Base-by-base conservation (phyloP, 129 eudicot genomes). In the Flaveria brownii region DNA sequence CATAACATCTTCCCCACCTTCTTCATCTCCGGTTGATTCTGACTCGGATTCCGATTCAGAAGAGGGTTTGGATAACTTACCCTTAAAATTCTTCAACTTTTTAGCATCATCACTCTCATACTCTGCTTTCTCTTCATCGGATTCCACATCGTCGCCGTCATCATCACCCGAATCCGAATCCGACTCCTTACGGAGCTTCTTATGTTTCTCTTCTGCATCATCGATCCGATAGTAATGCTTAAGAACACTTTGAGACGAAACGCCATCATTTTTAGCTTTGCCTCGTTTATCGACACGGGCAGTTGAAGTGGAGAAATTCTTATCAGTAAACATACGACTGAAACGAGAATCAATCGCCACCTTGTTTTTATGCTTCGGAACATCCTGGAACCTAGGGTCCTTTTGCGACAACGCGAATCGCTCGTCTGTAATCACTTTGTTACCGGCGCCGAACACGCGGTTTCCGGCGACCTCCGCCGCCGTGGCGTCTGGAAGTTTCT, bases 311-410 rank as follows among this genome's bases (percentile, higher is more conserved):
- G 89, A 65, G 72, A 93, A 93, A 14, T 76, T 78, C 42, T 84
- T 82, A 67, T 93, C 97, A 4, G 89, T 93, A 45, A 88, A 93
- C 83, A 88, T 75, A 52, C 85, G 91, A 59, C 65, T 62, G 63
- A 93, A 93, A 10, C 98, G 89, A 23, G 96, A 88, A 78, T 93
- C 98, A 54, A 93, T 84, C 15, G 49, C 71, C 2, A 93, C 91
- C 69, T 88, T 93, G 0, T 90, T 80, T 25, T 83, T 85, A 57
- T 75, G 84, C 82, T 78, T 85, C 14, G 97, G 90, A 28, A 87
- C 85, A 46, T 84, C 86, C 78, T 81, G 84, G 82, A 93, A 93
- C 77, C 92, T 86, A 51, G 98, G 98, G 80, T 93, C 98, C 28
- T 86, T 71, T 11, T 86, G 92, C 13, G 91, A 80, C 15, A 80